These are phyloP conservation scores for Fusarium burgessii DNA, from an alignment of 2,329 filamentous ascomycete genomes.

Conservation along the genomic window DNA sequence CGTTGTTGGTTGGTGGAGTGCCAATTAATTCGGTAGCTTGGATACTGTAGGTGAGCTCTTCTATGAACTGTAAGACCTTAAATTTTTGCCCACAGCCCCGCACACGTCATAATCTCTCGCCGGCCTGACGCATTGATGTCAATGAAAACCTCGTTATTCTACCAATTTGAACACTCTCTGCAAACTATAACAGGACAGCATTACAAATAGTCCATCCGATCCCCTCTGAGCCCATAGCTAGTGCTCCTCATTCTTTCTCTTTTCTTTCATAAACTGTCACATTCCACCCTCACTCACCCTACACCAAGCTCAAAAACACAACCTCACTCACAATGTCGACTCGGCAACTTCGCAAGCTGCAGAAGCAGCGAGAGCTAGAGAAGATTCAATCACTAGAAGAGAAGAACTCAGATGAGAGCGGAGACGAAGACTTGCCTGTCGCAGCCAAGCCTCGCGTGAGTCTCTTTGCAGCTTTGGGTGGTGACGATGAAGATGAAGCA, in stretches of 20 bases:
- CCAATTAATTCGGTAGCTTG: no score
- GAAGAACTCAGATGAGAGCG: slow-evolving; percentile 46
- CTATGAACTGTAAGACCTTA: background rate
- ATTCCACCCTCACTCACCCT: slow-evolving; percentile 24
- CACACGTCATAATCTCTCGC: slow-evolving; percentile 4
- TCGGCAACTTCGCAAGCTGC: slow-evolving; percentile 64
- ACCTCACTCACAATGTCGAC: slow-evolving; percentile 59
- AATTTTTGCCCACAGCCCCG: background rate
- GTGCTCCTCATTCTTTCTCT: background rate
- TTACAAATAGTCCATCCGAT: background rate
- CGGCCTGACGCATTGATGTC: background rate
- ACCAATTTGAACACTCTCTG: background rate
- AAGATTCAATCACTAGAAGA: slow-evolving; percentile 30
- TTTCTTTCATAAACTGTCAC: background rate
- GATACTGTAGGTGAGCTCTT: background rate
- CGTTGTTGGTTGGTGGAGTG: background rate
- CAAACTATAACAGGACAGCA: background rate
- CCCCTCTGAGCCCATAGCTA: background rate
- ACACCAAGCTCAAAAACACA: slow-evolving; percentile 9
- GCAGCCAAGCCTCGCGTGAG: slow-evolving; percentile 57
- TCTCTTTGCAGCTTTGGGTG: slow-evolving; percentile 65
- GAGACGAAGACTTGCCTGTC: slow-evolving; percentile 49
- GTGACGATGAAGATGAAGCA: slow-evolving; percentile 56
- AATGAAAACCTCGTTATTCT: background rate
- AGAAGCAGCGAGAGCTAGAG: slow-evolving; percentile 62